These are phyloP conservation scores for Fusarium bulbicola DNA, from an alignment of 2,329 filamentous ascomycete genomes.

Conservation along the genomic window DNA sequence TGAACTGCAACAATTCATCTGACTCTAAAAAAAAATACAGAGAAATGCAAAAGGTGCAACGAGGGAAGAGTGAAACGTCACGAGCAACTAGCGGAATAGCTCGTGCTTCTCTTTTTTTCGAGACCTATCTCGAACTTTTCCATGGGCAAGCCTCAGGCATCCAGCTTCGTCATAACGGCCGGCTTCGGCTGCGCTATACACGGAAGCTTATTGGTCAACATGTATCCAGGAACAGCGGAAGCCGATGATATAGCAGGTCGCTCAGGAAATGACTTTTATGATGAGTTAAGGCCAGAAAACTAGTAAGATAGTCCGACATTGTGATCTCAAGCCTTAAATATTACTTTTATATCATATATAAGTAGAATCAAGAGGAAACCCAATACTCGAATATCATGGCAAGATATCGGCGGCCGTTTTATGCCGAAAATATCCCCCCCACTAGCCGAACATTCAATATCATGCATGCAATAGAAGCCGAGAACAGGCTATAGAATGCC, in stretches of 20 bases:
- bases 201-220: slow-evolving; percentile 25
- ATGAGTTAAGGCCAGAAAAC: not conserved
- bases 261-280: not conserved
- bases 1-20: slow-evolving; percentile 45
- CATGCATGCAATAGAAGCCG: slow-evolving; percentile 20
- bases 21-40: slow-evolving; percentile 23
- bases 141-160: slow-evolving; percentile 42
- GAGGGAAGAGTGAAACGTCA: slow-evolving; percentile 18
- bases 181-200: slow-evolving; percentile 31
- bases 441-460: slow-evolving; percentile 14
- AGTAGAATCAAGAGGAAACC: not conserved
- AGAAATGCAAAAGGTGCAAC: slow-evolving; percentile 21
- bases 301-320: not conserved
- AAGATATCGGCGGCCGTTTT: slow-evolving; percentile 8
- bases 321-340: not conserved
- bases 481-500: slow-evolving; percentile 6
- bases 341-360: not conserved
- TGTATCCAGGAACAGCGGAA: slow-evolving; percentile 12
- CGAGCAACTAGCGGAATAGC: slow-evolving; percentile 18
- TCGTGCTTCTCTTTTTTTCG: slow-evolving; percentile 35
- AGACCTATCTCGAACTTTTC: slow-evolving; percentile 45
- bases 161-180: slow-evolving; percentile 45
- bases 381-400: not conserved
- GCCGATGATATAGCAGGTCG: slow-evolving; percentile 30
- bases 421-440: slow-evolving; percentile 42